Evolutionary conservation across 2,329 filamentous ascomycete genomes (phyloP).

Genomic region (Colletotrichum tabaci): DNA sequence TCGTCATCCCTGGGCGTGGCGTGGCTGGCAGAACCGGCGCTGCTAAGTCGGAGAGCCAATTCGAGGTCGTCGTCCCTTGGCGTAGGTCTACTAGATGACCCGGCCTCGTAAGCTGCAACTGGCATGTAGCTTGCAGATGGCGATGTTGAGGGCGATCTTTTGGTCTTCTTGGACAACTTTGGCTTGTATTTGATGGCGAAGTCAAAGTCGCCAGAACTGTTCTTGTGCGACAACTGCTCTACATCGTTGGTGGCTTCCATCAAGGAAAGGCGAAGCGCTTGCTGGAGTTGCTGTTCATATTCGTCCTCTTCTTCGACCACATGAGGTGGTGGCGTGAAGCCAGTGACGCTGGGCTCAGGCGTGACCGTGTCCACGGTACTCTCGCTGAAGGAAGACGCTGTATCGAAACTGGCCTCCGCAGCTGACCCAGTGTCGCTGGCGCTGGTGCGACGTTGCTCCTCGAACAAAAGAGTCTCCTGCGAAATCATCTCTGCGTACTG

Average conservation of each 20-base stretch:
- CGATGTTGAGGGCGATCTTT: constrained; percentile 53
- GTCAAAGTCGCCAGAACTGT: constrained; percentile 65
- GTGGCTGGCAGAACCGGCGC: constrained; percentile 66
- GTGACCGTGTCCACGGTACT: constrained; percentile 65
- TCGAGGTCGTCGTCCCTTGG: constrained; percentile 70
- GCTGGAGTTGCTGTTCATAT: constrained; percentile 74
- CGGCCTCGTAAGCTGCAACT: constrained; percentile 27
- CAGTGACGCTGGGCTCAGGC: constrained; percentile 68
- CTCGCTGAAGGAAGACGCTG: constrained; percentile 58
- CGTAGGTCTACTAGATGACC: constrained; percentile 33
- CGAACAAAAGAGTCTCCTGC: constrained; percentile 70
- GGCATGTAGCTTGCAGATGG: constrained; percentile 56
- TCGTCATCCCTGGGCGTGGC: constrained; percentile 67
- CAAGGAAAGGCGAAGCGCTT: constrained; percentile 73
- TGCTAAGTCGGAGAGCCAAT: constrained; percentile 69
- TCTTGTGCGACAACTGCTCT: constrained; percentile 60
- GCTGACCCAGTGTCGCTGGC: constrained; percentile 66
- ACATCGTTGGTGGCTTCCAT: constrained; percentile 68
- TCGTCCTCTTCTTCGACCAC: constrained; percentile 63
- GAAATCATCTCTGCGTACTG: constrained; percentile 78
- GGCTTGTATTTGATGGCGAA: constrained; percentile 65
- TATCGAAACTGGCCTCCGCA: constrained; percentile 62
- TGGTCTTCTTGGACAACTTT: constrained; percentile 58
- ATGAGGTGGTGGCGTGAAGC: constrained; percentile 52
- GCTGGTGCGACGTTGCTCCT: constrained; percentile 70